Conservation (phyloP, 257 asterid species). For the Salvia miltiorrhiza region DNA sequence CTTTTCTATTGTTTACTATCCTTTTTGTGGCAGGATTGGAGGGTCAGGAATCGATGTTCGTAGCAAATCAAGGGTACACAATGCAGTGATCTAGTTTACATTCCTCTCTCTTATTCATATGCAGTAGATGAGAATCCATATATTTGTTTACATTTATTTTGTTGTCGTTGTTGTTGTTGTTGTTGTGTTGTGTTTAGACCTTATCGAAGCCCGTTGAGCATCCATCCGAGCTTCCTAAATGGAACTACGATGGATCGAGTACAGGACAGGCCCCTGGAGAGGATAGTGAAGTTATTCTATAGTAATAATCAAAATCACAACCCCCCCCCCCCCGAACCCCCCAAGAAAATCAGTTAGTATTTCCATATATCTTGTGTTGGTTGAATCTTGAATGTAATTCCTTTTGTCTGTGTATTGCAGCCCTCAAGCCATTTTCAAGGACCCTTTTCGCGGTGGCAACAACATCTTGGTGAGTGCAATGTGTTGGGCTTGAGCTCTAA, state of each 20-base stretch:
- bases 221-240: constrained; percentile 97
- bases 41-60: constrained; percentile 90
- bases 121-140: not conserved
- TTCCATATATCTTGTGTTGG: not conserved
- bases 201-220: constrained; percentile 76
- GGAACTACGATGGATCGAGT: constrained; percentile 99
- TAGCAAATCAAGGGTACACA: constrained; percentile 85
- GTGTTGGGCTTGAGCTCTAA: not conserved
- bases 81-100: constrained; percentile 9
- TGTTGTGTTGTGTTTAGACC: constrained; percentile 43
- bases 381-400: constrained; percentile 12
- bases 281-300: constrained; percentile 96
- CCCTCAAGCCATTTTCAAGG: constrained; percentile 98
- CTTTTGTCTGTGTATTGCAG: constrained; percentile 33
- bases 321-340: too few species aligned
- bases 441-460: constrained; percentile 97
- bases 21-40: constrained; percentile 66
- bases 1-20: not conserved
- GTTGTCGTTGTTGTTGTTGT: constrained; percentile 7
- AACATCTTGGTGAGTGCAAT: constrained; percentile 76
- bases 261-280: constrained; percentile 99
- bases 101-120: not conserved
- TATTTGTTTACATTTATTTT: constrained; percentile 2
- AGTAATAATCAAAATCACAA: constrained; percentile 50
- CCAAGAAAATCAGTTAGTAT: not conserved